Percentiles rank a stretch among this genome's conserved stretches.
Evolutionary conservation across 1,284 basidiomycete genomes (phyloP).

Genomic region (Erythrobasidium hasegawianum): DNA sequence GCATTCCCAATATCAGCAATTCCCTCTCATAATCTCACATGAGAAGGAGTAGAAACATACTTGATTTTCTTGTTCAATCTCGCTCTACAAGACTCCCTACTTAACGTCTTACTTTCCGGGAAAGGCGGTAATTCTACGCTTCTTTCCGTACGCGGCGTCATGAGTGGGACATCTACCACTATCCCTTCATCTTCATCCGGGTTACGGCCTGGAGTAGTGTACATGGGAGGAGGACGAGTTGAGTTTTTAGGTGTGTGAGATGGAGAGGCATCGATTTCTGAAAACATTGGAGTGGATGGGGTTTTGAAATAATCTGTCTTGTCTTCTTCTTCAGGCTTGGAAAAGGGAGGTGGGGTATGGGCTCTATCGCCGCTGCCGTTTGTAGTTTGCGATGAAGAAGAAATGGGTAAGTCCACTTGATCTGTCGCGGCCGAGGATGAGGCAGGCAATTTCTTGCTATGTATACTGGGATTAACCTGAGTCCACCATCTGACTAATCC

Average conservation of each 20-base stretch:
- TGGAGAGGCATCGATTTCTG: not conserved
- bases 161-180: conserved; percentile 7
- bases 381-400: too few species aligned
- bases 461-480: conserved; percentile 27
- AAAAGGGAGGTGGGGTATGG: not conserved
- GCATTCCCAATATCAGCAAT: too few species aligned
- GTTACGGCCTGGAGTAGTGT: not conserved
- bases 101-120: conserved; percentile 30
- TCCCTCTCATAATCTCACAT: too few species aligned
- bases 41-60: too few species aligned
- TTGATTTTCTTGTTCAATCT: conserved; percentile 75
- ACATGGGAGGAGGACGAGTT: not conserved
- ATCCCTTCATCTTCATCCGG: not conserved
- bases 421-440: not conserved
- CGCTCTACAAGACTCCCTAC: conserved; percentile 51
- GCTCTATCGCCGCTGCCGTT: not conserved
- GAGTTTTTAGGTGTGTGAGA: not conserved
- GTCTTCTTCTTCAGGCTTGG: too few species aligned
- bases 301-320: not conserved
- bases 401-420: too few species aligned
- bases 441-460: conserved; percentile 19
- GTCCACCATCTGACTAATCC: conserved; percentile 68
- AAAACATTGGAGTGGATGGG: not conserved
- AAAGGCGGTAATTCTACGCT: conserved; percentile 28
- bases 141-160: conserved; percentile 25